Conservation (phyloP, 2,329 filamentous ascomycete genomes). For the Colletotrichum cereale region DNA sequence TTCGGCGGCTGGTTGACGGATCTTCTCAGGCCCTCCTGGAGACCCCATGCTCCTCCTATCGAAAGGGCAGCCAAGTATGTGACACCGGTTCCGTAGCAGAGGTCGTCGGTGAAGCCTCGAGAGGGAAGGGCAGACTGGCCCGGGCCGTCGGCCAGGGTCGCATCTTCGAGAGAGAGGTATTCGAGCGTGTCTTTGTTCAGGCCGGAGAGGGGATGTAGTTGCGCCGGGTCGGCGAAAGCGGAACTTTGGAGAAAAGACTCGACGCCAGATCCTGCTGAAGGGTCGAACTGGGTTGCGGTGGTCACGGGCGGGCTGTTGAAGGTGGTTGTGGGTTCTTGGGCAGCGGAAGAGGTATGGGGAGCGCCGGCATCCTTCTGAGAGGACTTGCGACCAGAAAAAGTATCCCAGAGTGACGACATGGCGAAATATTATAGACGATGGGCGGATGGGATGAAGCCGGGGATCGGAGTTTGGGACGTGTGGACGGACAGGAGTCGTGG, state of each 20-base stretch:
- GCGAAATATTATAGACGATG: conserved; percentile 41
- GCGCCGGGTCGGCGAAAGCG: conserved; percentile 84
- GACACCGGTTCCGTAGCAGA: conserved; percentile 96
- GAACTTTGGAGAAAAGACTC: conserved; percentile 86
- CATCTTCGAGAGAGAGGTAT: conserved; percentile 95
- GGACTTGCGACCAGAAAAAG: conserved; percentile 70
- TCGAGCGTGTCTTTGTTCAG: conserved; percentile 94
- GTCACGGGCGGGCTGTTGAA: conserved; percentile 56
- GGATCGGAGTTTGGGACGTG: conserved; percentile 26
- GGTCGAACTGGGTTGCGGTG: conserved; percentile 73
- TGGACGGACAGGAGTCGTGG: conserved; percentile 23
- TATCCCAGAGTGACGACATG: conserved; percentile 72
- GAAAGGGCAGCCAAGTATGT: conserved; percentile 92
- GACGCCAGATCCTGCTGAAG: conserved; percentile 81
- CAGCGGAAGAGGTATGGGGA: conserved; percentile 48
- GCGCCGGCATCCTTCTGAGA: conserved; percentile 50
- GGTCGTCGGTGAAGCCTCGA: conserved; percentile 96
- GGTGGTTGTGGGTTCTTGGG: conserved; percentile 61
- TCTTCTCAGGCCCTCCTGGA: conserved; percentile 88
- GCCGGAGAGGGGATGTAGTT: conserved; percentile 92
- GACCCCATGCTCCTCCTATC: conserved; percentile 90
- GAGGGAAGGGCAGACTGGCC: conserved; percentile 92
- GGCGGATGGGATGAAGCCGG: conserved; percentile 30
- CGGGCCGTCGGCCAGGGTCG: conserved; percentile 85
- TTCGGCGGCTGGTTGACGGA: conserved; percentile 85